Evolutionary conservation across 2,329 filamentous ascomycete species (phyloP).

Genomic region (Fusarium caatingaense): DNA sequence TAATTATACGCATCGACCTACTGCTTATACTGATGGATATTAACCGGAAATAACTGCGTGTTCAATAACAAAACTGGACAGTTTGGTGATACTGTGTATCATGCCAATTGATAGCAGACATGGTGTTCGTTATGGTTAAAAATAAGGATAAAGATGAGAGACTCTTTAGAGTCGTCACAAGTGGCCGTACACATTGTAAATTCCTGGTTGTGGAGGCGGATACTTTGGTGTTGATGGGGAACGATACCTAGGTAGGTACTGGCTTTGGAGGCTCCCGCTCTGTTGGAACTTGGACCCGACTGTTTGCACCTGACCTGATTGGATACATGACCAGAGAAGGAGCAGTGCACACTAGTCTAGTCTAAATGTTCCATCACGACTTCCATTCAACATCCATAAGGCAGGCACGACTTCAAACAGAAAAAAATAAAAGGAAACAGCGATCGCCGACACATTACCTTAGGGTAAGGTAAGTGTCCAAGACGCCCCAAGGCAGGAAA

Average conservation of each 20-base stretch:
- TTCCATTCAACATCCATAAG: neutral
- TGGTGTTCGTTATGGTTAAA: neutral
- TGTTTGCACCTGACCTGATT: conserved; percentile 21
- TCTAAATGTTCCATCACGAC: neutral
- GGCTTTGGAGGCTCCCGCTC: conserved; percentile 17
- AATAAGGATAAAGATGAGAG: neutral
- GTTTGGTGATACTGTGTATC: neutral
- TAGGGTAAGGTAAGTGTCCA: conserved; percentile 8
- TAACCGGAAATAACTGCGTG: neutral
- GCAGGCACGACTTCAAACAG: neutral
- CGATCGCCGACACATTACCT: neutral
- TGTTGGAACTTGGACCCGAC: conserved; percentile 30
- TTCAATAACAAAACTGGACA: neutral
- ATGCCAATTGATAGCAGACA: neutral
- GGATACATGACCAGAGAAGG: conserved; percentile 3
- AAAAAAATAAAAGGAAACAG: conserved; percentile 2
- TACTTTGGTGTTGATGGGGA: neutral
- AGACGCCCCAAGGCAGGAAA: neutral
- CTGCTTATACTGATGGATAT: neutral
- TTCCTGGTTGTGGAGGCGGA: neutral
- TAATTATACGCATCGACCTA: neutral
- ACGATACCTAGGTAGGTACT: conserved; percentile 7
- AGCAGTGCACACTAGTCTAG: conserved; percentile 9
- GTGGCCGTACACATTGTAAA: neutral
- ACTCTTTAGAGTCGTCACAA: neutral